Evolutionary conservation across 495 filamentous ascomycete genomes (phyloP), one percentile per base, ranked within the genome.

Genomic region (Podospora anserina): DNA sequence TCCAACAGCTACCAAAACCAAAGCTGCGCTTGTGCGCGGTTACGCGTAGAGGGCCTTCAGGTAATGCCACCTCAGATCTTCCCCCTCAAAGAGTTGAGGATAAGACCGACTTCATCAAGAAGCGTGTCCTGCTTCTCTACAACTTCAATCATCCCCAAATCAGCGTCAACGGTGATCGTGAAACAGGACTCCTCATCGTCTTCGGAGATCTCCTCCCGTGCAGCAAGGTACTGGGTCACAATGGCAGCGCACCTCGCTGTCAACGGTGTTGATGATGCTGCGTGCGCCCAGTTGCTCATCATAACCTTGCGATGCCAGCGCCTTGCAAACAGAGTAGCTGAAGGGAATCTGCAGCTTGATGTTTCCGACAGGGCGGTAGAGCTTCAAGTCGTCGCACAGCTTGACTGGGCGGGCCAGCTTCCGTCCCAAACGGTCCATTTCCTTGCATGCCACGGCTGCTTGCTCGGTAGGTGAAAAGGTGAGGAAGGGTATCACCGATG

Each of bases 381-480:
- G 34, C n/a, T 18, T 7, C 5, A 16, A 66, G 0, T 76, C 73
- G 3, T 75, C 70, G 5, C 32, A 32, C 13, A 78, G 55, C 59
- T 78, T 68, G n/a, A 84, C 71, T 1, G 76, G 75, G 2, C 60
- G 54, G 20, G 74, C 66, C 9, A 83, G 72, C 5, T 77, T 66
- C 1, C 66, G 61, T 19, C 66, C 73, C 7, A 84, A 69, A 20
- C 76, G 72, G 0, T 82, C 75, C 1, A 86, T 62, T 61, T 72
- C 82, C 64, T 84, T 83, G 70, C 85, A 82, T 2, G 75, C 80
- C 9, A 84, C 72, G 5, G 84, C 79, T 6, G 78, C 79, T 58
- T 81, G 76, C 67, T 86, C 84, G 5, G 66, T 70, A 4, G 67
- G 62, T 0, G 78, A 78, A 66, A 86, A 86, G 0, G 82, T 81